Conservation (phyloP, 202 grass and related monocot genomes). For the Hordeum pubiflorum region DNA sequence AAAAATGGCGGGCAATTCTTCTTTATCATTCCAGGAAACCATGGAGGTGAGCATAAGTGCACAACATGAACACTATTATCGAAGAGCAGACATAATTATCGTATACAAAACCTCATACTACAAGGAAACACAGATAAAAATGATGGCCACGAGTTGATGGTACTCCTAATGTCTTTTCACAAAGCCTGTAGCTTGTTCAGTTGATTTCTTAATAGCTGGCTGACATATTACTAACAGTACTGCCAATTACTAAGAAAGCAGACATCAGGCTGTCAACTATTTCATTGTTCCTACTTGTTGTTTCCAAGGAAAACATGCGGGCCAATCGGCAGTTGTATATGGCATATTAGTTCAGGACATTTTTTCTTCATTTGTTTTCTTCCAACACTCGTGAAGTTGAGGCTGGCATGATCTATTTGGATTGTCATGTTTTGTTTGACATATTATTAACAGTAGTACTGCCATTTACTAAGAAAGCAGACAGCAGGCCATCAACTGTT, state of each 20-base stretch:
- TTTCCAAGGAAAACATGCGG: not conserved
- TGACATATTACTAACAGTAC: not conserved
- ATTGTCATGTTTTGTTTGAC: not conserved
- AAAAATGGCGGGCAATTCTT: conserved; percentile 47
- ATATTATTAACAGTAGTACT: not conserved
- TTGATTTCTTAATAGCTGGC: not conserved
- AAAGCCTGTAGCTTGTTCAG: not conserved
- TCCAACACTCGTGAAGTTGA: not conserved
- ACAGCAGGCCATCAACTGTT: not conserved
- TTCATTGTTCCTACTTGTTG: not conserved
- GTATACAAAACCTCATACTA: not conserved
- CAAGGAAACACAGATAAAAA: not conserved
- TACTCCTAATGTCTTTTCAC: not conserved
- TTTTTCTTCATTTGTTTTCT: not conserved
- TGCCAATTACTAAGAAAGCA: not conserved
- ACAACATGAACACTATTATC: not conserved
- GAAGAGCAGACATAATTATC: not conserved
- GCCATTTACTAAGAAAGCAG: not conserved
- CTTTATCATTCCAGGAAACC: conserved; percentile 49
- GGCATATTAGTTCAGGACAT: not conserved
- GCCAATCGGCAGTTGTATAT: not conserved
- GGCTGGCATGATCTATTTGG: not conserved
- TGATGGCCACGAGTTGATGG: not conserved
- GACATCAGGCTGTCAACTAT: not conserved
- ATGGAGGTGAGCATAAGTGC: conserved; percentile 32